These are phyloP conservation scores for Aureobasidium sp. DNA, from an alignment of 2,329 filamentous ascomycete species.

Conservation along the genomic window DNA sequence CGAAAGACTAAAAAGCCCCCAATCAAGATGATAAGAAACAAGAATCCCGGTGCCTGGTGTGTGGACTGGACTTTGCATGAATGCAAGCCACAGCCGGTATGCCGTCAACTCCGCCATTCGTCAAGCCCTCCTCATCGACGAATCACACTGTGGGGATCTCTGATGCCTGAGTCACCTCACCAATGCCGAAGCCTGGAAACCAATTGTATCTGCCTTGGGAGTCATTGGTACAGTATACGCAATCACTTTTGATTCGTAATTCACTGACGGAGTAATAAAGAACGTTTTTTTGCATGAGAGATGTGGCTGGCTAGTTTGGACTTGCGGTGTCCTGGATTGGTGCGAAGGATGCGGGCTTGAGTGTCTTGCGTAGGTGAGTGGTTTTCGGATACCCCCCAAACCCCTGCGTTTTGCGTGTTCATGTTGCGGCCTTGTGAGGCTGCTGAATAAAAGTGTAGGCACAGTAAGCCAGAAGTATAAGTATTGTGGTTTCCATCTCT, in stretches of 20 bases:
- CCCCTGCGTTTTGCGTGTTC: neutral
- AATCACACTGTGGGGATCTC: neutral
- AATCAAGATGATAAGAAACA: too few species aligned
- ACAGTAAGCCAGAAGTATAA: neutral
- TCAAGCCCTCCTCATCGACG: neutral
- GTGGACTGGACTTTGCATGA: neutral
- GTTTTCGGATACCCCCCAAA: neutral
- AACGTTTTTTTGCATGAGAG: too few species aligned
- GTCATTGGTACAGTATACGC: too few species aligned
- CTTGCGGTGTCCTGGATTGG: too few species aligned
- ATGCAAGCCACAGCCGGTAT: neutral
- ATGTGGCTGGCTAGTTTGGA: too few species aligned
- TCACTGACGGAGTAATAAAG: too few species aligned
- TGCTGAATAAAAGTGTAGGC: neutral
- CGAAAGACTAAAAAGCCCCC: too few species aligned
- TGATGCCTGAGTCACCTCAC: neutral
- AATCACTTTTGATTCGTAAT: too few species aligned
- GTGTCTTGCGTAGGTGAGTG: neutral
- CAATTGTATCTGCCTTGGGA: too few species aligned
- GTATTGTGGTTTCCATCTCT: neutral
- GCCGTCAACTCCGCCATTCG: neutral
- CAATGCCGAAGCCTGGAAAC: neutral
- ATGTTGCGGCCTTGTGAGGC: neutral
- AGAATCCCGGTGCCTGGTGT: neutral
- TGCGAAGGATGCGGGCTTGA: too few species aligned